Percentiles rank a stretch among this genome's conserved stretches.
Conservation (phyloP, 805 yeast species). For the Teunomyces lycoperdinae region DNA sequence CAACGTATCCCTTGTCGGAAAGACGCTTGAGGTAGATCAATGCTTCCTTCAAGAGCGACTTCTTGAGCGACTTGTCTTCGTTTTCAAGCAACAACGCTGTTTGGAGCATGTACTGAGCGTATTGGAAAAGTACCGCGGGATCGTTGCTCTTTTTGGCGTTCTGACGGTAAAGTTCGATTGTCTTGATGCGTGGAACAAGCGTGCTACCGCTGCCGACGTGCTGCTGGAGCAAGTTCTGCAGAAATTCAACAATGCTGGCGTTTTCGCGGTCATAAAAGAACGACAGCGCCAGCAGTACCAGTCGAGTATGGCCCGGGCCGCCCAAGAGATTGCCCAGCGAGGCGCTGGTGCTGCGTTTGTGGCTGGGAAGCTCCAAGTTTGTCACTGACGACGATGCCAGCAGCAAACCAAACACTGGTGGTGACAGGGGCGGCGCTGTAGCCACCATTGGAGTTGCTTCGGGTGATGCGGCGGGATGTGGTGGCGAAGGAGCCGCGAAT, state of each 20-base stretch:
- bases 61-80: constrained; percentile 10
- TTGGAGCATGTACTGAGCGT: constrained; percentile 86
- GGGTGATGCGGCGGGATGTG: not conserved
- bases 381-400: constrained; percentile 37
- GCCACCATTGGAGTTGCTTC: not conserved
- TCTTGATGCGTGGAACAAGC: constrained; percentile 72
- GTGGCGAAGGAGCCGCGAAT: not conserved
- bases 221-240: constrained; percentile 50
- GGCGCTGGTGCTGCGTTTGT: constrained; percentile 6
- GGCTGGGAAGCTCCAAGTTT: constrained; percentile 23
- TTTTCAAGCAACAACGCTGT: constrained; percentile 67
- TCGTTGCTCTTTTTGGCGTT: constrained; percentile 84
- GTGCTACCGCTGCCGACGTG: constrained; percentile 50
- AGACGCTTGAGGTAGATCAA: constrained; percentile 63
- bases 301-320: constrained; percentile 27
- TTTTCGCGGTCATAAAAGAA: constrained; percentile 34
- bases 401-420: constrained; percentile 14
- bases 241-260: constrained; percentile 44
- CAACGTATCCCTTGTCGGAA: constrained; percentile 76
- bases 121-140: constrained; percentile 82
- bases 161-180: constrained; percentile 81
- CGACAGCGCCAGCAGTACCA: constrained; percentile 38
- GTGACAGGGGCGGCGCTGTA: not conserved
- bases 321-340: no score
- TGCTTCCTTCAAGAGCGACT: constrained; percentile 73